Evolutionary conservation across 2,329 filamentous ascomycete species (phyloP).

Genomic region (Clarireedia paspali): DNA sequence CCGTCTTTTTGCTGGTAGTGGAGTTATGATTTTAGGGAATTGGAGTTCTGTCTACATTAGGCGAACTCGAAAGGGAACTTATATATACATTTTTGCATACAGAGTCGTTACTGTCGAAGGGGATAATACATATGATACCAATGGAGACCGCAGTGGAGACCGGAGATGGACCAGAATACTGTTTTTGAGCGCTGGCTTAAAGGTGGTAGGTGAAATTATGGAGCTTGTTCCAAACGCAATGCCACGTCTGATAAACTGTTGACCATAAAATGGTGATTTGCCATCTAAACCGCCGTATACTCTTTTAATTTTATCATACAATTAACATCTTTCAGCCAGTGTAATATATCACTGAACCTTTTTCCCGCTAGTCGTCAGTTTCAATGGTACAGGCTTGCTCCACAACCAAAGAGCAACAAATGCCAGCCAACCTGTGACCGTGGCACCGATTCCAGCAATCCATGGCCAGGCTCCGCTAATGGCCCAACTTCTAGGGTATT

Average conservation of each 20-base stretch:
- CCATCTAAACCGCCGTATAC: constrained; percentile 16
- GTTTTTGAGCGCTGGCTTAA: no score
- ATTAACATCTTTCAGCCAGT: constrained; percentile 3
- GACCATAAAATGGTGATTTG: not conserved
- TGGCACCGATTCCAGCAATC: constrained; percentile 81
- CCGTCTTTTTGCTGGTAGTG: no score
- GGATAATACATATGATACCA: no score
- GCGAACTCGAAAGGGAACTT: no score
- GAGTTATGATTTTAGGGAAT: no score
- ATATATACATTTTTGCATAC: no score
- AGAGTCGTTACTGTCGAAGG: no score
- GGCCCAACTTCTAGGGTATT: constrained; percentile 84
- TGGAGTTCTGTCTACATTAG: no score
- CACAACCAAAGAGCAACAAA: constrained; percentile 90
- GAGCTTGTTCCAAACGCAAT: no score
- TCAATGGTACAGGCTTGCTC: constrained; percentile 45
- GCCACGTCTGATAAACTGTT: not conserved
- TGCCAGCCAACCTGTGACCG: constrained; percentile 72
- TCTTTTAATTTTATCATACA: constrained; percentile 26
- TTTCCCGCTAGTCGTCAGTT: constrained; percentile 29
- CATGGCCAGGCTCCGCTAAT: constrained; percentile 93
- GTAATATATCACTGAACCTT: constrained; percentile 31
- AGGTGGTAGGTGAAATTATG: no score
- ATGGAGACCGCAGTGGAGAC: no score
- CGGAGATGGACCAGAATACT: no score